These are phyloP conservation scores for Fusarium ramigenum DNA, from an alignment of 2,329 filamentous ascomycete species.

Conservation along the genomic window DNA sequence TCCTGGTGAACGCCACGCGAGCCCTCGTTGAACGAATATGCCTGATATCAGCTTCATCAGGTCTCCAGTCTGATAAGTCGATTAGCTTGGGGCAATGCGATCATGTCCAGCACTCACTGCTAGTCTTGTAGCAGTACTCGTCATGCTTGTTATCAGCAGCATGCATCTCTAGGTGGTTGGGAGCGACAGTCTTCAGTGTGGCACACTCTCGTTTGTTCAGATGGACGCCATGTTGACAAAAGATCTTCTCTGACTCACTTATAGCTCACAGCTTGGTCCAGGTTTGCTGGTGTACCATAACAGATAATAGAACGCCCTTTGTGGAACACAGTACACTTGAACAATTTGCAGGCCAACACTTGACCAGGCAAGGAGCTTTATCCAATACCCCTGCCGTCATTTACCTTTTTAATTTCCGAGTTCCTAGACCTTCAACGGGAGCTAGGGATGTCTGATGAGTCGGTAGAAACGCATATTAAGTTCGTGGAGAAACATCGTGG, in stretches of 20 bases:
- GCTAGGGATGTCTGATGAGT: neutral
- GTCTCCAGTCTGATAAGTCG: neutral
- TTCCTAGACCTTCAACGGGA: neutral
- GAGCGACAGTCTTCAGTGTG: neutral
- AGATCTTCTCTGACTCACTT: neutral
- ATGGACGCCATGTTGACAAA: neutral
- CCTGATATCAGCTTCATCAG: neutral
- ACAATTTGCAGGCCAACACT: neutral
- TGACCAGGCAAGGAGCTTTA: neutral
- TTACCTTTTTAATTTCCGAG: neutral
- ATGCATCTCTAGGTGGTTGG: neutral
- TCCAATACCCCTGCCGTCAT: neutral
- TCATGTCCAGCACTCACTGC: no score
- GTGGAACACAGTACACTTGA: neutral
- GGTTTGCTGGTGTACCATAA: neutral
- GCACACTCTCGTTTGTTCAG: neutral
- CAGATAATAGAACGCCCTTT: neutral
- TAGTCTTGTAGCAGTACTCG: neutral
- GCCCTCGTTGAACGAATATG: neutral
- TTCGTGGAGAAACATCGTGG: conserved; percentile 5
- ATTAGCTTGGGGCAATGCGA: neutral
- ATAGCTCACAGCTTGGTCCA: neutral
- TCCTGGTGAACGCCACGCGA: neutral
- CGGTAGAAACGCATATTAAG: neutral
- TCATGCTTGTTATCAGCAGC: neutral